Percentiles rank a stretch among this genome's conserved stretches.
These are phyloP conservation scores for Boeremia exigua DNA, from an alignment of 2,329 filamentous ascomycete genomes.

Conservation along the genomic window DNA sequence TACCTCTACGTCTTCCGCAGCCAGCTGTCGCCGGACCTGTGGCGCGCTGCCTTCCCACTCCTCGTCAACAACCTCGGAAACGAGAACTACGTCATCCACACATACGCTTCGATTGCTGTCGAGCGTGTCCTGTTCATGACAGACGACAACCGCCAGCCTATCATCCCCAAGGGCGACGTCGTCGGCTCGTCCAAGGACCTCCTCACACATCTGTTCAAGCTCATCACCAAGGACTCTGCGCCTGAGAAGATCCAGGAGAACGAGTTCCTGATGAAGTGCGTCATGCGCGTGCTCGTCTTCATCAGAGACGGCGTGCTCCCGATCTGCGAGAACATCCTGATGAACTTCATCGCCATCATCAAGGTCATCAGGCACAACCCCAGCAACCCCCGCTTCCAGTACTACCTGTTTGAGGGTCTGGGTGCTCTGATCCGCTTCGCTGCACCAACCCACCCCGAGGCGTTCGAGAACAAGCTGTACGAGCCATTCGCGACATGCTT, in stretches of 20 bases:
- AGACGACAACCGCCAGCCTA: constrained; percentile 74
- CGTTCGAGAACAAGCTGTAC: constrained; percentile 82
- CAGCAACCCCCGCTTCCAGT: constrained; percentile 97
- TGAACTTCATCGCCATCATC: constrained; percentile 86
- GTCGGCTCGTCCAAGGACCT: constrained; percentile 84
- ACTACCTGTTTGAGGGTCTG: constrained; percentile 95
- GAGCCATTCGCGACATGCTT: constrained; percentile 82
- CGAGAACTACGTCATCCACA: constrained; percentile 94
- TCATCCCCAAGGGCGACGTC: constrained; percentile 82
- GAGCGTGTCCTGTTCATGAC: constrained; percentile 88
- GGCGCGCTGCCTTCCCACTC: constrained; percentile 86
- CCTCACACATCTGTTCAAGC: constrained; percentile 84
- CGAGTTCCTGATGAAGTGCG: constrained; percentile 97
- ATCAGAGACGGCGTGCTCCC: constrained; percentile 80
- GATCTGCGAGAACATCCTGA: constrained; percentile 78
- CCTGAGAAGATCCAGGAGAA: constrained; percentile 97
- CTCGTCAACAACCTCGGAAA: constrained; percentile 91
- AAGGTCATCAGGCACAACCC: constrained; percentile 92
- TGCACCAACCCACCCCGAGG: constrained; percentile 70
- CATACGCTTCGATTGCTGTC: constrained; percentile 95
- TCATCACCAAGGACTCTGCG: constrained; percentile 83
- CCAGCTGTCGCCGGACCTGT: constrained; percentile 89
- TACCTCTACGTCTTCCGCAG: constrained; percentile 97
- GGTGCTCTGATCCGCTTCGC: constrained; percentile 84
- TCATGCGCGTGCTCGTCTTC: constrained; percentile 96